Evolutionary conservation across 2,329 filamentous ascomycete genomes (phyloP), one percentile per base, ranked within the genome.

Genomic region (Fusarium metavorans): DNA sequence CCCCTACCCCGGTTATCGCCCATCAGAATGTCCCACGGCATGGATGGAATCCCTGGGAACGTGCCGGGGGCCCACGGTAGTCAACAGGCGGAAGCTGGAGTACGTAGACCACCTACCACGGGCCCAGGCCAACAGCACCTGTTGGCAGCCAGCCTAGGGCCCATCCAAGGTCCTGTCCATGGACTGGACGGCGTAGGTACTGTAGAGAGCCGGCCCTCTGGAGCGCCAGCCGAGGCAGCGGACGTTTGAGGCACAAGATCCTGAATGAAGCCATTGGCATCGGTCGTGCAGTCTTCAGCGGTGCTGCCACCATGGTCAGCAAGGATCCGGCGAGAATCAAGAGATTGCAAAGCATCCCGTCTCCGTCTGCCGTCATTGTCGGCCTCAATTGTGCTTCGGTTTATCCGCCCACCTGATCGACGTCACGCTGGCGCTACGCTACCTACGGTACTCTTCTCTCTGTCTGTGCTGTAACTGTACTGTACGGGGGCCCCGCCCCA

Each of bases 391-490:
- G 64, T 67, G 57, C 56, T 63, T 77, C 68, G 71, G 76, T 52
- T 71, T 70, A 65, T 59, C 75, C 73, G 64, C 69, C 67, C 66
- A 56, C 62, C 71, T 76, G 76, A 78, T 78, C 76, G 73, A 68
- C 76, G 74, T 66, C 66, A 73, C 72, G 67, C 68, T 72, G 63
- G 71, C 48, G 54, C 54, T 65, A 62, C 32, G 60, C 48, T 50
- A n/a, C 43, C 34, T 13, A 45, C 45, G 39, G 39, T 58, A 63
- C 54, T 25, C 20, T 37, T 37, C 8, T 25, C 52, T 35, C 32
- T 35, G 16, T 13, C 27, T 32, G 35, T 37, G 35, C 14, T 52
- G 41, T 37, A 13, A 37, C 35, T 34, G 25, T 43, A 32, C 37
- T 48, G 41, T 39, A 64, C 52, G 57, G 61, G 39, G 56, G 57